Percentiles rank a stretch among this genome's conserved stretches.
Evolutionary conservation across 2,329 filamentous ascomycete genomes (phyloP).

Genomic region (Aureobasidium sp.): DNA sequence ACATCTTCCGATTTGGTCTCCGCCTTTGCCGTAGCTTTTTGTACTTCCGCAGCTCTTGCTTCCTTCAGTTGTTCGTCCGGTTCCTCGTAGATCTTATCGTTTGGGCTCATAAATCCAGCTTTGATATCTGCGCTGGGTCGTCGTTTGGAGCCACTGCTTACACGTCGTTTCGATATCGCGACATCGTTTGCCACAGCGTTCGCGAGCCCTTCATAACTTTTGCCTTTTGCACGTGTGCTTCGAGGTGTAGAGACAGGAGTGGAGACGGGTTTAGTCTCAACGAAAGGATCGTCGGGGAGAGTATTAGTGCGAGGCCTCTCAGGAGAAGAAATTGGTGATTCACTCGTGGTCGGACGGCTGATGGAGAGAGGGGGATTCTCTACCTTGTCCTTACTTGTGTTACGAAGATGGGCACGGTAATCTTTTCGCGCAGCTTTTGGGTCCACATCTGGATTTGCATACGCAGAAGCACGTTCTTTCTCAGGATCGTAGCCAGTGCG

Average conservation of each 20-base stretch:
- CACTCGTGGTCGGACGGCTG: neutral
- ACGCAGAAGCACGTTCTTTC: conserved; percentile 41
- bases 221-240: conserved; percentile 20
- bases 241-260: neutral
- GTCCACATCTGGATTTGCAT: conserved; percentile 27
- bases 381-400: conserved; percentile 1
- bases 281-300: neutral
- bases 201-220: conserved; percentile 31
- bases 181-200: conserved; percentile 30
- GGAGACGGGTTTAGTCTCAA: neutral
- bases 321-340: neutral
- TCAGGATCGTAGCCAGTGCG: conserved; percentile 61
- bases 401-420: conserved; percentile 62
- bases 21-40: neutral
- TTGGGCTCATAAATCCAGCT: conserved; percentile 59
- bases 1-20: conserved; percentile 12
- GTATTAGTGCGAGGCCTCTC: neutral
- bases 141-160: conserved; percentile 56
- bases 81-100: conserved; percentile 85
- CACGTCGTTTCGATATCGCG: conserved; percentile 36
- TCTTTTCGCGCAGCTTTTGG: conserved; percentile 30
- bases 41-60: conserved; percentile 14
- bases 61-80: conserved; percentile 46
- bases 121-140: conserved; percentile 62
- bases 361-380: conserved; percentile 15